These are phyloP conservation scores for Cavenderia fasciculata DNA, from an alignment of 78 protist species.

Conservation along the genomic window DNA sequence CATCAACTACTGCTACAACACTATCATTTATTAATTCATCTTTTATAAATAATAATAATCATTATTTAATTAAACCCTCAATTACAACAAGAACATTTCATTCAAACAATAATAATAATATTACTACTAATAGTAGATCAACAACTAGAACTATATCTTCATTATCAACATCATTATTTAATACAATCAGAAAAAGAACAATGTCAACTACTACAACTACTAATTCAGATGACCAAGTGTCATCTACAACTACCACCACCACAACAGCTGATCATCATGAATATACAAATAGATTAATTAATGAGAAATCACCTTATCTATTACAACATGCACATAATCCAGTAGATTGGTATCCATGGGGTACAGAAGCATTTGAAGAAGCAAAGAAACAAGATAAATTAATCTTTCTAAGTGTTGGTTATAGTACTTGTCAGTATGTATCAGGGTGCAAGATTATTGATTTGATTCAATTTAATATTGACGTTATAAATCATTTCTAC, in stretches of 20 bases:
- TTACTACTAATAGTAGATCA: too few species aligned
- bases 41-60: too few species aligned
- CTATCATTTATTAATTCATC: too few species aligned
- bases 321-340: constrained; percentile 83
- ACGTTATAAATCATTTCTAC: background rate
- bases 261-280: constrained; percentile 1
- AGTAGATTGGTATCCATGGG: constrained; percentile 90
- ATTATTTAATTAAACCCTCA: too few species aligned
- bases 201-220: background rate
- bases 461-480: background rate
- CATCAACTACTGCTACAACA: too few species aligned
- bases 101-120: too few species aligned
- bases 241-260: too few species aligned
- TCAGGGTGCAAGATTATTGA: background rate
- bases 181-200: background rate
- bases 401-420: constrained; percentile 89
- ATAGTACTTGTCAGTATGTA: constrained; percentile 86
- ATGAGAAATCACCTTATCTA: constrained; percentile 77
- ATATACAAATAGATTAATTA: constrained; percentile 54
- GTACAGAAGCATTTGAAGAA: constrained; percentile 78
- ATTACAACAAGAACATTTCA: too few species aligned
- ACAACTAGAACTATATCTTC: too few species aligned
- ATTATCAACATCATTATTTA: too few species aligned
- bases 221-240: too few species aligned
- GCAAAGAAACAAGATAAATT: constrained; percentile 71